These are phyloP conservation scores for Talaromyces liani DNA, from an alignment of 495 filamentous ascomycete genomes.

Conservation along the genomic window DNA sequence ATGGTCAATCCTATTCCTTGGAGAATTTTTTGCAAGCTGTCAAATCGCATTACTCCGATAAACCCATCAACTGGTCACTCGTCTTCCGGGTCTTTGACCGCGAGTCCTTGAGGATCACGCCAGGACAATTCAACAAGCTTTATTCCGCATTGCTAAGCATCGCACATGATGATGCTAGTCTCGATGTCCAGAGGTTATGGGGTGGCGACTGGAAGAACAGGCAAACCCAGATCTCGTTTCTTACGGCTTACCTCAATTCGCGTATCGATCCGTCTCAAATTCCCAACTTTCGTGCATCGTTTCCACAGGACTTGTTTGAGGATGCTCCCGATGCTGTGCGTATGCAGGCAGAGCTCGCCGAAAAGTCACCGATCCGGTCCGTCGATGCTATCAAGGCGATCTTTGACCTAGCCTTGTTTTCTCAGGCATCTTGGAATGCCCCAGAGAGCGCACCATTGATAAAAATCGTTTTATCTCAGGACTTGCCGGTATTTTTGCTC, in stretches of 20 bases:
- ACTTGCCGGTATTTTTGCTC: constrained; percentile 63
- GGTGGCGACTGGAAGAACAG: constrained; percentile 81
- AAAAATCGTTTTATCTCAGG: constrained; percentile 40
- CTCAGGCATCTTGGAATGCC: constrained; percentile 54
- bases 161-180: constrained; percentile 50
- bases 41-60: constrained; percentile 45
- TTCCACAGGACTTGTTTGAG: constrained; percentile 67
- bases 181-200: constrained; percentile 83
- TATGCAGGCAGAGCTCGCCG: constrained; percentile 61
- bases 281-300: constrained; percentile 69
- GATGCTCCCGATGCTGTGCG: constrained; percentile 63
- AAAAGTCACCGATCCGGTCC: constrained; percentile 83
- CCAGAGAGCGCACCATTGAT: constrained; percentile 57
- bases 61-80: constrained; percentile 69
- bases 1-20: constrained; percentile 60
- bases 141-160: constrained; percentile 67
- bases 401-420: constrained; percentile 67
- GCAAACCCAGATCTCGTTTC: constrained; percentile 82
- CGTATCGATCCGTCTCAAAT: constrained; percentile 77
- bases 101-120: constrained; percentile 62
- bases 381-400: constrained; percentile 75
- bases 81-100: constrained; percentile 81
- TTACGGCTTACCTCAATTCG: constrained; percentile 71
- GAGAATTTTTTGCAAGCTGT: constrained; percentile 64
- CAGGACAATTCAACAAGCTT: constrained; percentile 70